These are phyloP conservation scores for Ploettnerulaceae sp. DNA, from an alignment of 2,329 filamentous ascomycete genomes.

Conservation along the genomic window DNA sequence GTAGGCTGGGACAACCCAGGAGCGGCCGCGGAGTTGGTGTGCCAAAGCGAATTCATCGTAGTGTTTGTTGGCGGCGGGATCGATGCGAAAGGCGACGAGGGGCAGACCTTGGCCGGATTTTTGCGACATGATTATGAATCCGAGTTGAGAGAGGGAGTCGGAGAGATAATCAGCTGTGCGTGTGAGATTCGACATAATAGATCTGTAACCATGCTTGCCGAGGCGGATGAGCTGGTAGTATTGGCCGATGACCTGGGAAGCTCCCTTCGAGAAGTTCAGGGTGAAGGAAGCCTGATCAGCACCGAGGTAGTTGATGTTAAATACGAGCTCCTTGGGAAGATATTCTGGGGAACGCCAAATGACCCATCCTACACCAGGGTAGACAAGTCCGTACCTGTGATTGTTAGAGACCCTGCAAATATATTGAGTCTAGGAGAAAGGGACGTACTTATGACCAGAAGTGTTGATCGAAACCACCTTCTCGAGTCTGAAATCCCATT, in stretches of 20 bases:
- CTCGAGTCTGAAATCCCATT: conserved; percentile 89
- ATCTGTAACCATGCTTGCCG: conserved; percentile 84
- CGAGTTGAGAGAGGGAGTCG: conserved; percentile 64
- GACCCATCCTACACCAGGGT: conserved; percentile 92
- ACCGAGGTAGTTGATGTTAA: conserved; percentile 99
- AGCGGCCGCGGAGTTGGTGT: conserved; percentile 77
- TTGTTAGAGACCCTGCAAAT: conserved; percentile 3
- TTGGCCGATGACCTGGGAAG: conserved; percentile 90
- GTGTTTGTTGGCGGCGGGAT: conserved; percentile 48
- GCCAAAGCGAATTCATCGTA: conserved; percentile 77
- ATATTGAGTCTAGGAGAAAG: not conserved
- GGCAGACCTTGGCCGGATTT: conserved; percentile 73
- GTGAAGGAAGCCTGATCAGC: conserved; percentile 95
- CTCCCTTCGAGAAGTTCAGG: conserved; percentile 94
- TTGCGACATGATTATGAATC: conserved; percentile 86
- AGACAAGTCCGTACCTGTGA: conserved; percentile 59
- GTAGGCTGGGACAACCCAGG: conserved; percentile 94
- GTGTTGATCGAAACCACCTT: conserved; percentile 92
- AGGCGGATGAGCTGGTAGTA: conserved; percentile 97
- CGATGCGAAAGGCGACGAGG: conserved; percentile 81
- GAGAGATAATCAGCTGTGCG: conserved; percentile 84
- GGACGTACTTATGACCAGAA: conserved; percentile 79
- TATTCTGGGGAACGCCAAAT: conserved; percentile 81
- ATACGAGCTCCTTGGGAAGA: conserved; percentile 82
- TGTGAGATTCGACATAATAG: conserved; percentile 93